phyloP scores from a whole-genome alignment of 1,139 yeast species.

The Yamadazyma triangularis region DNA sequence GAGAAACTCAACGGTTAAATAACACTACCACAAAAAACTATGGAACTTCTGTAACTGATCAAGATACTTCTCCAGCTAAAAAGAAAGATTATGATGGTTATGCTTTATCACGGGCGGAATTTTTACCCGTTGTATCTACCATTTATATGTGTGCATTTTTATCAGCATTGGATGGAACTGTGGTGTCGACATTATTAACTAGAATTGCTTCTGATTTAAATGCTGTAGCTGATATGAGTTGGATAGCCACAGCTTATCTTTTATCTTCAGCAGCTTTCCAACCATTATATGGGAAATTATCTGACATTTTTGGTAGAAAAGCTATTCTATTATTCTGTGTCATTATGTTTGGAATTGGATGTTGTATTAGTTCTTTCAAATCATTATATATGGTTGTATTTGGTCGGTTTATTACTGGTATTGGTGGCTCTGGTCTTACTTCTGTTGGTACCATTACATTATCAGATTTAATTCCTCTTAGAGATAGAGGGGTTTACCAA shows the following conservation, averaged over 20 bases:
- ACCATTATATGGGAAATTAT: slow-evolving; percentile 80
- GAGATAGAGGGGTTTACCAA: slow-evolving; percentile 51
- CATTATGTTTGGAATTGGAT: slow-evolving; percentile 34
- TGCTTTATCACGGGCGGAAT: slow-evolving; percentile 30
- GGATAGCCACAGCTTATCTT: slow-evolving; percentile 45
- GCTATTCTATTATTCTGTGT: slow-evolving; percentile 31
- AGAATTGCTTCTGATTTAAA: slow-evolving; percentile 41
- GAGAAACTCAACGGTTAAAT: too few species aligned
- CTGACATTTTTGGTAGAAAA: slow-evolving; percentile 83
- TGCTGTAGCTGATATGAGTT: slow-evolving; percentile 37
- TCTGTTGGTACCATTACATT: slow-evolving; percentile 47
- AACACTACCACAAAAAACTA: too few species aligned
- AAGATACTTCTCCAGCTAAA: slow-evolving; percentile 2
- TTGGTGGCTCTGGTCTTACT: slow-evolving; percentile 56
- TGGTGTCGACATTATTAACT: slow-evolving; percentile 40
- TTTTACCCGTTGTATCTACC: slow-evolving; percentile 28
- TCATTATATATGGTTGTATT: slow-evolving; percentile 47
- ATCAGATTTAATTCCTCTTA: slow-evolving; percentile 48
- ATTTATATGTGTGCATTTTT: slow-evolving; percentile 36
- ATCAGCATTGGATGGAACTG: slow-evolving; percentile 44
- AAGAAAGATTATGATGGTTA: slow-evolving; percentile 18
- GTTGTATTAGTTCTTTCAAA: slow-evolving; percentile 36
- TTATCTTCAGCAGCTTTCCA: slow-evolving; percentile 44
- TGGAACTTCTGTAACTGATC: too few species aligned
- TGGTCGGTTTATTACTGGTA: slow-evolving; percentile 54